Percentiles rank a stretch among this genome's conserved stretches.
phyloP scores from a whole-genome alignment of 129 eudicot species.

The Erigeron canadensis region DNA sequence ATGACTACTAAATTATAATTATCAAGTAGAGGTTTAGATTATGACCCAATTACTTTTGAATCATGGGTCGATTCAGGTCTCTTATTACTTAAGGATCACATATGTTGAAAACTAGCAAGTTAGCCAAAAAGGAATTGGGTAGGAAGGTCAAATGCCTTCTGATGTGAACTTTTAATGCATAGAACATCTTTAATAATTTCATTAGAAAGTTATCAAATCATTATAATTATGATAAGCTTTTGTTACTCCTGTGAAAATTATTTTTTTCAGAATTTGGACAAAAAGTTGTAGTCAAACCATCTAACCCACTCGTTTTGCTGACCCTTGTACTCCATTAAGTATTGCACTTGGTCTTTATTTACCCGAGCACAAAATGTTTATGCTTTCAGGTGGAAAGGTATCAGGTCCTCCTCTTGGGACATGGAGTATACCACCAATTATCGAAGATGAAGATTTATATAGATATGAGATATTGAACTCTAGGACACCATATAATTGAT shows the following conservation, averaged over 20 bases:
- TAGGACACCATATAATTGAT: conserved; percentile 19
- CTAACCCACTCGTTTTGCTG: neutral
- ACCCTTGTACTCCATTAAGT: neutral
- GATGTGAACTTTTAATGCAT: neutral
- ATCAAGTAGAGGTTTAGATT: neutral
- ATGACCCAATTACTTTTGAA: neutral
- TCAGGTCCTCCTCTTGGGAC: conserved; percentile 81
- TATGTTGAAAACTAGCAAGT: neutral
- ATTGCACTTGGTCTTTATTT: neutral
- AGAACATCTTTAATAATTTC: neutral
- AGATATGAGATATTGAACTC: conserved; percentile 35
- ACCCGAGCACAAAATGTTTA: neutral
- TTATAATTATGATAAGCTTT: neutral
- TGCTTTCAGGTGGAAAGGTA: conserved; percentile 66
- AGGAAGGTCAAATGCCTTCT: neutral
- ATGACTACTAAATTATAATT: neutral
- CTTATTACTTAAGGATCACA: neutral
- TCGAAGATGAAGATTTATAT: conserved; percentile 70
- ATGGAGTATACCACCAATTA: conserved; percentile 77
- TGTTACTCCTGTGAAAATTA: neutral
- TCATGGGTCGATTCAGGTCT: neutral
- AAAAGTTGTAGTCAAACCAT: neutral
- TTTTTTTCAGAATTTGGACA: neutral
- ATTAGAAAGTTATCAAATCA: neutral
- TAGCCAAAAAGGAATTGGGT: neutral